phyloP scores from a whole-genome alignment of 2,329 filamentous ascomycete species.

The Colletotrichum sp. region DNA sequence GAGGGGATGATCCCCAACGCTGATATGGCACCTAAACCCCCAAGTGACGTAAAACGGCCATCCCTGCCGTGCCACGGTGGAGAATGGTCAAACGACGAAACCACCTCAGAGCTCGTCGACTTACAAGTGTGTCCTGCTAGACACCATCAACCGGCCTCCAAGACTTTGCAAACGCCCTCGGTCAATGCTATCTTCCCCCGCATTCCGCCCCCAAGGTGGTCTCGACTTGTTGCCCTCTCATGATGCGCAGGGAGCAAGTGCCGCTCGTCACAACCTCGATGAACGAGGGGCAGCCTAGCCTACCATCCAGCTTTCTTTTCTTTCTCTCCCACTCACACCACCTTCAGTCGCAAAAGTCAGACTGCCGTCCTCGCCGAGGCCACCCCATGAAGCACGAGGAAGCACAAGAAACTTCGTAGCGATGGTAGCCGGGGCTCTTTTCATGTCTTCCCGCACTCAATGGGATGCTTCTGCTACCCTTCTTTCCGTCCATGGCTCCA shows the following conservation, averaged over 20 bases:
- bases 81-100: neutral
- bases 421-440: neutral
- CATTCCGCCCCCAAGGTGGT: neutral
- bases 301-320: neutral
- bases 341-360: neutral
- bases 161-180: neutral
- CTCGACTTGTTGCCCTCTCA: neutral
- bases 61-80: conserved; percentile 12
- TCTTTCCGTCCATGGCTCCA: conserved; percentile 1
- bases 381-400: neutral
- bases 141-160: neutral
- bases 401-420: neutral
- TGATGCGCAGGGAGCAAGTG: neutral
- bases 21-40: neutral
- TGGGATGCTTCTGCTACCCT: neutral
- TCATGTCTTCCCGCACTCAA: neutral
- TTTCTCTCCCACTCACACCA: neutral
- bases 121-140: neutral
- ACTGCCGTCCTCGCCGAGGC: neutral
- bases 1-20: neutral
- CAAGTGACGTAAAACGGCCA: conserved; percentile 7
- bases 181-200: neutral
- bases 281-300: neutral
- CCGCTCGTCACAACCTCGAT: neutral
- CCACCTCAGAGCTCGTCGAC: neutral